Base-by-base conservation (phyloP, 1,284 basidiomycete genomes). In the Marasmius tenuissimus region DNA sequence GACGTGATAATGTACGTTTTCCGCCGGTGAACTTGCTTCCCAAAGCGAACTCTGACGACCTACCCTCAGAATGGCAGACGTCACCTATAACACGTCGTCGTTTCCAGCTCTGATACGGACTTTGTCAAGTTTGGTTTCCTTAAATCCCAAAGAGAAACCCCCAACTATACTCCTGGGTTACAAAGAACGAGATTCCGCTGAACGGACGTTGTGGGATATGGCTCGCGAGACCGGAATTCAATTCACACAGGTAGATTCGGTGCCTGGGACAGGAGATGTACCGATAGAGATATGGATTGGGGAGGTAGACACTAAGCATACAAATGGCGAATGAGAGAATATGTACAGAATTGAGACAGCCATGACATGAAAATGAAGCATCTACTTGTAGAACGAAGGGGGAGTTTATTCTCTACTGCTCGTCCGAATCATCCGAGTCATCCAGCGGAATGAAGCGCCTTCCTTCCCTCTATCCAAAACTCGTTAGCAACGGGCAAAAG, bases 51-150 rank as follows among this genome's bases (percentile, higher is more conserved):
- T 33, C 4, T 27, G 4, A 27, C 27, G 58, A 52, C 38, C 49
- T 20, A 48, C 10, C 42, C 56, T 20, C 65, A 93, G 93, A 60
- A 93, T 95, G 85, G 92, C 93, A 12, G 94, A 96, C 69, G 92
- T 96, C 9, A 89, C 93, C 0, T 96, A 96, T 77, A 96, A 96
- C 75, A 93, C 91, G 0, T 76, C 86, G 0, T 92, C 92, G 1
- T 96, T 96, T 74, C 84, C 89, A 5, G 77, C 87, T 0, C 81
- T 93, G 45, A 73, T 89, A 18, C 73, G 75, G 35, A 91, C 87
- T 0, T 72, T 92, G 22, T 72, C 76, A 3, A 71, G 70, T 1
- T 74, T 92, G 14, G 60, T 84, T 34, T 67, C 67, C 11, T 65
- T 78, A 42, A 61, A 63, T 20, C 35, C 69, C 27, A 68, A 40